phyloP scores from a whole-genome alignment of 495 filamentous ascomycete species.

The Lasiosphaeria hispida region DNA sequence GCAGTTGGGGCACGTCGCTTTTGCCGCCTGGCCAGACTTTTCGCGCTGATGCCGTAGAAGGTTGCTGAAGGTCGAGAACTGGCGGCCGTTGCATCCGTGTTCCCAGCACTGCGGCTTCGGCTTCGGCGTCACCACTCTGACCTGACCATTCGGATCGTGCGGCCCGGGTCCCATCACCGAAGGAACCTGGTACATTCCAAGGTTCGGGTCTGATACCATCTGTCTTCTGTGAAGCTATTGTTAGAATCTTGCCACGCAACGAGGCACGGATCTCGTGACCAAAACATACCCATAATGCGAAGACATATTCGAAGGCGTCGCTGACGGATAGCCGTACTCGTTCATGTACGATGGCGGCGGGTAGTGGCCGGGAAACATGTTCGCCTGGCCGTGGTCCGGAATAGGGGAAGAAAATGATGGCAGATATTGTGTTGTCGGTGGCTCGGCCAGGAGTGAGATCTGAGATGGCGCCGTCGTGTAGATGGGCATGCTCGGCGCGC shows the following conservation, averaged over 20 bases:
- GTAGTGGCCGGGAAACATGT: slow-evolving; percentile 36
- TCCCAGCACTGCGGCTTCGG: slow-evolving; percentile 95
- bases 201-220: slow-evolving; percentile 37
- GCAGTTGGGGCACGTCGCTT: slow-evolving; percentile 82
- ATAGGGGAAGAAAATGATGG: slow-evolving; percentile 44
- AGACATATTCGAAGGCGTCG: slow-evolving; percentile 38
- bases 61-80: slow-evolving; percentile 96
- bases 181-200: slow-evolving; percentile 44
- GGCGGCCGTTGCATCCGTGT: slow-evolving; percentile 88
- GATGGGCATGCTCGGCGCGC: slow-evolving; percentile 38
- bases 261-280: neutral
- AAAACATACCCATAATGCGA: slow-evolving; percentile 45
- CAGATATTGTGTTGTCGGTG: slow-evolving; percentile 41
- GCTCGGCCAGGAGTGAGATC: slow-evolving; percentile 46
- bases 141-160: slow-evolving; percentile 45
- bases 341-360: slow-evolving; percentile 30
- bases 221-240: slow-evolving; percentile 24
- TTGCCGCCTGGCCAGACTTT: slow-evolving; percentile 83
- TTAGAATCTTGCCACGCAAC: neutral
- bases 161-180: slow-evolving; percentile 27
- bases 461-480: slow-evolving; percentile 47
- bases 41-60: slow-evolving; percentile 89
- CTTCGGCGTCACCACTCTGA: slow-evolving; percentile 69
- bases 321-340: slow-evolving; percentile 40
- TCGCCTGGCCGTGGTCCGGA: slow-evolving; percentile 37